Conservation (phyloP, 371 early-diverging fungal species). For the Mucor piriformis region DNA sequence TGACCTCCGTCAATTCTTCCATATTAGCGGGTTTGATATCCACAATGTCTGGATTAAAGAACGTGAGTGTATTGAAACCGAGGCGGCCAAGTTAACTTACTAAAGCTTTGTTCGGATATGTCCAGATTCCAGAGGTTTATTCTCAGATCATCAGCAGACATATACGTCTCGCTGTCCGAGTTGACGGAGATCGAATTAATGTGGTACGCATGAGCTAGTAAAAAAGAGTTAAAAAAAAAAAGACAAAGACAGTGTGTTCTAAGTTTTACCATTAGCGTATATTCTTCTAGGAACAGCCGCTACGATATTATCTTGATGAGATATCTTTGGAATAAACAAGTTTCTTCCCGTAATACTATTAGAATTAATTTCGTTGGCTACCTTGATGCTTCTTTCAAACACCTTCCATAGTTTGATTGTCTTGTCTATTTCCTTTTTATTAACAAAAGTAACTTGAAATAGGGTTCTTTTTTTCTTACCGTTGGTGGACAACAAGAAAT, state of each 20-base stretch:
- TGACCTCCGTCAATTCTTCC: constrained; percentile 99
- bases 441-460: background rate
- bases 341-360: constrained; percentile 16
- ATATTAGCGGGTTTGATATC: constrained; percentile 99
- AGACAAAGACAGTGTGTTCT: background rate
- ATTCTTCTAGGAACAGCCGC: constrained; percentile 93
- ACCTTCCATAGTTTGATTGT: constrained; percentile 99
- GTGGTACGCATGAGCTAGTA: constrained; percentile 94
- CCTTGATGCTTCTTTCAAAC: constrained; percentile 93
- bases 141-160: constrained; percentile 98
- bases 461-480: constrained; percentile 53
- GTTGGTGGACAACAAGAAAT: constrained; percentile 96
- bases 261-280: constrained; percentile 78
- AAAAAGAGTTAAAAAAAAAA: background rate
- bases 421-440: constrained; percentile 72
- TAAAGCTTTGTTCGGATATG: constrained; percentile 96
- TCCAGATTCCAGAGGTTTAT: constrained; percentile 98
- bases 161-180: constrained; percentile 95
- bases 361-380: constrained; percentile 77
- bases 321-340: constrained; percentile 84
- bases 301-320: constrained; percentile 93
- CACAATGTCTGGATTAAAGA: constrained; percentile 89
- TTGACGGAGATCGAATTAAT: constrained; percentile 99
- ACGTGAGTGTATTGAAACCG: too few relatives aligned
- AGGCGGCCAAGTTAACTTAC: too few relatives aligned